Evolutionary conservation across 371 early-diverging fungal genomes (phyloP).

Genomic region (Mortierella sp.): DNA sequence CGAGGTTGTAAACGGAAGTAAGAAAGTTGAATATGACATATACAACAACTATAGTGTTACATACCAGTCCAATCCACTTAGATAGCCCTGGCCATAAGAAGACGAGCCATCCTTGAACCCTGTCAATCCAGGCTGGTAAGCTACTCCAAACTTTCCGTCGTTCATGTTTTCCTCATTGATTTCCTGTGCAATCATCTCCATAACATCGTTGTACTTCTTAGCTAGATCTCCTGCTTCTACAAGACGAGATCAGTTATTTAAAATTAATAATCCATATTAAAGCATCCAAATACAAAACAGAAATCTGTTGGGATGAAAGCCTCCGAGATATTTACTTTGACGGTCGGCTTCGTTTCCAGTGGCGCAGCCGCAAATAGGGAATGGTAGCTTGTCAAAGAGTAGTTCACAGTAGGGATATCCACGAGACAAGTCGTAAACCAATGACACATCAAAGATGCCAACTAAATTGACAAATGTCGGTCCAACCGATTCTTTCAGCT

Average conservation of each 20-base stretch:
- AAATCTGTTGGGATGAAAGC: too few relatives aligned
- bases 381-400: conserved; percentile 62
- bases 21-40: background rate
- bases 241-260: background rate
- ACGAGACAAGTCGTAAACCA: conserved; percentile 69
- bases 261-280: background rate
- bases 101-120: conserved; percentile 62
- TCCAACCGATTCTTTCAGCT: conserved; percentile 59
- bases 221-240: conserved; percentile 69
- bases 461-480: conserved; percentile 71
- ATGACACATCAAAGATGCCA: conserved; percentile 69
- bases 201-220: conserved; percentile 67
- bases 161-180: conserved; percentile 57
- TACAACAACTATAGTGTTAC: background rate
- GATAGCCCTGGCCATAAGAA: conserved; percentile 66
- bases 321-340: conserved; percentile 55
- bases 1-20: background rate
- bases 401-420: conserved; percentile 70
- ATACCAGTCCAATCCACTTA: conserved; percentile 76
- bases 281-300: background rate
- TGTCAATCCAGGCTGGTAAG: conserved; percentile 72
- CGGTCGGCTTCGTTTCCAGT: conserved; percentile 62
- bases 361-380: conserved; percentile 69
- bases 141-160: conserved; percentile 64
- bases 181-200: conserved; percentile 64